phyloP scores from a whole-genome alignment of 1,284 basidiomycete species.

The Trichosporon sp. region DNA sequence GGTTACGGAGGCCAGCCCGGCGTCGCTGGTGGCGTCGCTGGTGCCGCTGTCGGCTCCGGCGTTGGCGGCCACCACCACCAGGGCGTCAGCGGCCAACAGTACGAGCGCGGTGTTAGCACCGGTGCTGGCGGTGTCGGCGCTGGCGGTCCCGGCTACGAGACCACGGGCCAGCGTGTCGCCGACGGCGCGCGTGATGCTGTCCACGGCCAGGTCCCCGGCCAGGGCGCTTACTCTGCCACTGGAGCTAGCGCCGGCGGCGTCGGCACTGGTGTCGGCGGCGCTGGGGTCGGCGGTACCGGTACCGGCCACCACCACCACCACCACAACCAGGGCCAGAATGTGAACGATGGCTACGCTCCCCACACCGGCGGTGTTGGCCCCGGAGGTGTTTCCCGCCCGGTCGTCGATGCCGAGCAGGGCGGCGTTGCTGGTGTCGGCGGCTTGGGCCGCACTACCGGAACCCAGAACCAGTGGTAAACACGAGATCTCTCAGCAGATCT shows the following conservation, averaged over 20 bases:
- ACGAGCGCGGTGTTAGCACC: not conserved
- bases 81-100: not conserved
- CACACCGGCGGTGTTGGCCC: not conserved
- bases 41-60: not conserved
- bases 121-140: not conserved
- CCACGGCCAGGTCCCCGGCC: constrained; percentile 14
- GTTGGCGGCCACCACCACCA: not conserved
- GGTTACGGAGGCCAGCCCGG: no score
- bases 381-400: not conserved
- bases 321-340: not conserved
- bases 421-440: not conserved
- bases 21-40: not conserved
- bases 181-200: constrained; percentile 2
- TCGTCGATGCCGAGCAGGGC: not conserved
- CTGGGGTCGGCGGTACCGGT: not conserved
- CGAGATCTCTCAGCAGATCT: not conserved
- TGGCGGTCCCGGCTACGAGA: not conserved
- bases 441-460: not conserved
- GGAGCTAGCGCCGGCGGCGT: not conserved
- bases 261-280: not conserved
- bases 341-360: not conserved
- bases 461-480: constrained; percentile 2
- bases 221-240: constrained; percentile 5
- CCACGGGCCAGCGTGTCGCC: not conserved
- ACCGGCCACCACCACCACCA: not conserved